A percentile compares a stretch with the other conserved stretches of the same genome.
Evolutionary conservation across 2,329 filamentous ascomycete species (phyloP).

Genomic region (Clonostachys rosea): DNA sequence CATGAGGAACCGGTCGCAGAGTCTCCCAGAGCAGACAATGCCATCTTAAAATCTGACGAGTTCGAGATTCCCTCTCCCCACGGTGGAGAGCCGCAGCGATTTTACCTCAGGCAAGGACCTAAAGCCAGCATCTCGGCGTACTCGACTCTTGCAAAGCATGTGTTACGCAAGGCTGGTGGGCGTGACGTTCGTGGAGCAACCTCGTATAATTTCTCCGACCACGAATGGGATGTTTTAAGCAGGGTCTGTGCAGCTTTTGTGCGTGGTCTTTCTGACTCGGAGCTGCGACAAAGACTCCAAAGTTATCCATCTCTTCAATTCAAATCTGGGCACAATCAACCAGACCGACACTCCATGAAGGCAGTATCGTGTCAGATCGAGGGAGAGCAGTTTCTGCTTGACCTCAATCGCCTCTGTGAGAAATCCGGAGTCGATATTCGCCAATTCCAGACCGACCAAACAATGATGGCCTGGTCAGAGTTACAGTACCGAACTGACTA

Average conservation of each 20-base stretch:
- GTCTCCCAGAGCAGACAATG: too few species aligned
- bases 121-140: slow-evolving; percentile 39
- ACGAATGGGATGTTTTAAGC: slow-evolving; percentile 44
- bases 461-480: slow-evolving; percentile 39
- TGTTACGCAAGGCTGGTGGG: slow-evolving; percentile 41
- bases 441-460: slow-evolving; percentile 19
- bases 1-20: background rate
- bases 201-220: slow-evolving; percentile 28
- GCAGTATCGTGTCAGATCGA: slow-evolving; percentile 50
- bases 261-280: slow-evolving; percentile 41
- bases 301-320: slow-evolving; percentile 41
- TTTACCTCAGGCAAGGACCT: slow-evolving; percentile 33
- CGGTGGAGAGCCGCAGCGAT: slow-evolving; percentile 8
- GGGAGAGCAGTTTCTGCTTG: slow-evolving; percentile 44
- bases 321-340: slow-evolving; percentile 11
- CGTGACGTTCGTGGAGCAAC: slow-evolving; percentile 46
- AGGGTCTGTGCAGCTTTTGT: slow-evolving; percentile 50
- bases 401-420: slow-evolving; percentile 33
- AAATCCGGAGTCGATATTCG: background rate
- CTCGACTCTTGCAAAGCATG: slow-evolving; percentile 41
- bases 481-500: slow-evolving; percentile 25
- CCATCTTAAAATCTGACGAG: slow-evolving; percentile 1
- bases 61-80: slow-evolving; percentile 11
- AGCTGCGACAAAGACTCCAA: slow-evolving; percentile 37
- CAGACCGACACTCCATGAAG: slow-evolving; percentile 41